Evolutionary conservation across 164 flowering plant species (phyloP), one percentile per base, ranked within the genome.

Genomic region (Amborella trichopoda): DNA sequence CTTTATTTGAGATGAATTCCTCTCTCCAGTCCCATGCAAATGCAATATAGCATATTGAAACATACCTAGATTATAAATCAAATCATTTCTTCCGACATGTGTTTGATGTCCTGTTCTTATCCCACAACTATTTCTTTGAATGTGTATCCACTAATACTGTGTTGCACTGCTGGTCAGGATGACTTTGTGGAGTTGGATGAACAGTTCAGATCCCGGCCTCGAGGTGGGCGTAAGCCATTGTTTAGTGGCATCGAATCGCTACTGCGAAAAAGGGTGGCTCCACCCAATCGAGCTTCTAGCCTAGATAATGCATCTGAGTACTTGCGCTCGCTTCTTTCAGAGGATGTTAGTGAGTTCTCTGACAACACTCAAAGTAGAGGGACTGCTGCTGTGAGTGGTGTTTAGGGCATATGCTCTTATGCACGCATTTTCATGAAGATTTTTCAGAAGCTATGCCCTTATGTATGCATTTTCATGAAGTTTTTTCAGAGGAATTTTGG

Each of bases 201-300:
- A 53, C 81, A 64, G 23, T 80, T 78, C 50, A 58, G 58, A 12
- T 64, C 71, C 4, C 71, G 69, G 59, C 71, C 80, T 0, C 68
- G 81, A 23, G 95, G 95, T 45, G 95, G 95, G n/a, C 59, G 78
- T 43, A 79, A 87, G 60, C 70, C 85, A 51, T 48, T 43, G 16
- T 62, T 32, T 27, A 72, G 80, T 1, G 40, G 54, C 1, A 54
- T 77, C 1, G 90, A 81, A 46, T 49, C 62, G 18, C 54, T 87
- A 23, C 16, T 67, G 56, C 61, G 87, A 38, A 87, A 87, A 67
- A 76, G 96, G 61, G 69, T 87, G 8, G 52, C 48, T 23, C 69
- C 69, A 17, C 74, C 72, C 10, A 53, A 49, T 38, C 40, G 44
- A 11, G 20, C 55, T 27, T 40, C 61, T 5, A 37, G 36, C 26